These are phyloP conservation scores for Geosmithia putterillii DNA, from an alignment of 2,329 filamentous ascomycete species.

Conservation along the genomic window DNA sequence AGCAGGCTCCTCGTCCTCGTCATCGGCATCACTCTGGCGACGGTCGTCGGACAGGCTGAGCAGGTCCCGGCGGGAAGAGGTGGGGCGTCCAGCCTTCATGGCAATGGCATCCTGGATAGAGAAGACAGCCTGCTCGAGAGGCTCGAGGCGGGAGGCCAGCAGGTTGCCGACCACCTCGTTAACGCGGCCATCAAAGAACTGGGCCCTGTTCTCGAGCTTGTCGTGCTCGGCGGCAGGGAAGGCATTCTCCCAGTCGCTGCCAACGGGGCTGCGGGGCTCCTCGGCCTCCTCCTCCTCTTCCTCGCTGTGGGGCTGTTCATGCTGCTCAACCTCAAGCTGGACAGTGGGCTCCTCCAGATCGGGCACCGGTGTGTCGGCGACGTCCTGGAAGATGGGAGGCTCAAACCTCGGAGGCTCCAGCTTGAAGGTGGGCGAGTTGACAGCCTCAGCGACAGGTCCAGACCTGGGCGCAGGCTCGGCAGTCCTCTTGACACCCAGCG, in stretches of 20 bases:
- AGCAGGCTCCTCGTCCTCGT: constrained; percentile 68
- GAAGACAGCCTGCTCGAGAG: constrained; percentile 68
- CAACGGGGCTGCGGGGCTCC: constrained; percentile 42
- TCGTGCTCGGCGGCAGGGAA: constrained; percentile 73
- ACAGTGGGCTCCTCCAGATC: constrained; percentile 53
- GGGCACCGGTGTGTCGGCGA: neutral
- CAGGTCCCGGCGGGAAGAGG: constrained; percentile 45
- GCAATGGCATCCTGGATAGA: constrained; percentile 61
- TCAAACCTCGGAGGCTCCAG: constrained; percentile 29
- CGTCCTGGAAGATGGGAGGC: constrained; percentile 27
- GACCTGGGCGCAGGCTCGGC: constrained; percentile 22
- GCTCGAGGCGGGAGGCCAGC: constrained; percentile 63
- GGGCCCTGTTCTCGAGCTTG: constrained; percentile 68
- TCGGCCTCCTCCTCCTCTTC: constrained; percentile 19
- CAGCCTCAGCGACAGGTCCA: constrained; percentile 9
- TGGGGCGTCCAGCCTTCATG: constrained; percentile 40
- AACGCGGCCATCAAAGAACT: constrained; percentile 86
- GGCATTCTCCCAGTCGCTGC: constrained; percentile 86
- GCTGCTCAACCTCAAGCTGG: constrained; percentile 31
- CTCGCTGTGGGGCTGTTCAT: constrained; percentile 37
- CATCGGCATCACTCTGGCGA: constrained; percentile 82
- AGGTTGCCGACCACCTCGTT: constrained; percentile 73
- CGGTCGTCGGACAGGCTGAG: constrained; percentile 59
- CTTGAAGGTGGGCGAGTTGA: constrained; percentile 39
- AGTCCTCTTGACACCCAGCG: constrained; percentile 59